Base-by-base conservation (phyloP, 306 rosid genomes). In the Rubus idaeus region DNA sequence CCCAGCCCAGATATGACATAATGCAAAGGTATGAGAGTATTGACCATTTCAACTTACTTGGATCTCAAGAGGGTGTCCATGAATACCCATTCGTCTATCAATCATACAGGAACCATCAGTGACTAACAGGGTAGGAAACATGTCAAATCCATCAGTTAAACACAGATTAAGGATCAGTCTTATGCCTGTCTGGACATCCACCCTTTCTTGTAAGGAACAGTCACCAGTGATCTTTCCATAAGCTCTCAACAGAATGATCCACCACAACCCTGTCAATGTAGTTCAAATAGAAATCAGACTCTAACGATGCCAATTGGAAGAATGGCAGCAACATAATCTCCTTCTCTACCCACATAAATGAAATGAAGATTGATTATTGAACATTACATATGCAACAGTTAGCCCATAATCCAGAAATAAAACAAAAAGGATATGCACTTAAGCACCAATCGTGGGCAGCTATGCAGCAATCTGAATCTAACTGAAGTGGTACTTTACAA, bases 101-200 rank as follows among this genome's bases (percentile, higher is more conserved):
- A 94, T 94, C 98, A 94, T 94, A 87, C 98, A 94, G 78, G 98
- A 91, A 77, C 98, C 97, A 75, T 94, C 98, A 35, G 92, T 87
- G 71, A 94, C 97, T 42, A 94, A 45, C 44, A 94, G 89, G 62
- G 97, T 80, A 55, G 98, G 98, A 89, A 94, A 94, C 98, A 94
- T 88, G 85, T 94, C 98, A 73, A 94, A 94, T 70, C 97, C 96
- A 85, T 90, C 95, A 40, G 93, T 79, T 75, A 94, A 86, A 80
- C 96, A 94, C 49, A 90, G 80, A 83, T 94, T 88, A 72, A 94
- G 96, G 73, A 94, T 84, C 79, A 94, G 81, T 77, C 90, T 85
- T 71, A 94, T 90, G 84, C 98, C 94, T 6, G 94, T 94, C 87
- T 94, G 98, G 80, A 90, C 88, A 80, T 94, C 97, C 79, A 90